Evolutionary conservation across 208 protist species (phyloP), one percentile per base, ranked within the genome.

Genomic region (Tritrichomonas musculus): DNA sequence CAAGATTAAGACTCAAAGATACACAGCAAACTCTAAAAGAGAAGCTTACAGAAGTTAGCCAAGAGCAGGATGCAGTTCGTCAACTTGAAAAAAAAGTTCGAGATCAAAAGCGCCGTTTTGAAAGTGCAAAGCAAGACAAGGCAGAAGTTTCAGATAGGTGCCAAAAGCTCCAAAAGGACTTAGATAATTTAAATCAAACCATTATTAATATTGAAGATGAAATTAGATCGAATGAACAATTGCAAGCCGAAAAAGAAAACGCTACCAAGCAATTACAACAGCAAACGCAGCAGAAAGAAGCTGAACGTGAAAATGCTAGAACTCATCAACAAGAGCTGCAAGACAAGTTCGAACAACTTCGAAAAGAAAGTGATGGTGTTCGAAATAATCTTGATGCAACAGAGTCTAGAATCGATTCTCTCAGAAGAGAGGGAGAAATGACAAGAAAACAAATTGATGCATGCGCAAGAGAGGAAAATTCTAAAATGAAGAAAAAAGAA

Each of bases 31-130:
- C 25, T 33, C 4, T 57, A 39, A 50, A 49, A 88, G 77, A 88
- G 1, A 53, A 36, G 57, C 25, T 14, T 22, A 60, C 17, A 36
- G 77, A 88, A 57, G 77, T 88, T 60, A 30, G 20, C 39, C 47
- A 53, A 53, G 47, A 88, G 17, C 77, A 88, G 17, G 77, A 88
- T 25, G 30, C 41, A 13, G 41, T 57, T 39, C 33, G 30, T 25
- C 41, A 88, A 4, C 39, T 88, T 39, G 47, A 53, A 20, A 88
- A 88, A n/a, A 88, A 88, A 88, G 77, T 88, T 39, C 77, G 47
- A 8, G 77, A 88, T 17, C 77, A 57, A n/a, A 88, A 88, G 27
- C 41, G 77, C 5, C 41, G 77, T 41, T 88, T 88, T 47, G 77
- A 88, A 57, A 39, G 27, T 57, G 41, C 77, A 27, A 88, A 88